Base-by-base conservation (phyloP, 164 flowering plant genomes). In the Stephania japonica region DNA sequence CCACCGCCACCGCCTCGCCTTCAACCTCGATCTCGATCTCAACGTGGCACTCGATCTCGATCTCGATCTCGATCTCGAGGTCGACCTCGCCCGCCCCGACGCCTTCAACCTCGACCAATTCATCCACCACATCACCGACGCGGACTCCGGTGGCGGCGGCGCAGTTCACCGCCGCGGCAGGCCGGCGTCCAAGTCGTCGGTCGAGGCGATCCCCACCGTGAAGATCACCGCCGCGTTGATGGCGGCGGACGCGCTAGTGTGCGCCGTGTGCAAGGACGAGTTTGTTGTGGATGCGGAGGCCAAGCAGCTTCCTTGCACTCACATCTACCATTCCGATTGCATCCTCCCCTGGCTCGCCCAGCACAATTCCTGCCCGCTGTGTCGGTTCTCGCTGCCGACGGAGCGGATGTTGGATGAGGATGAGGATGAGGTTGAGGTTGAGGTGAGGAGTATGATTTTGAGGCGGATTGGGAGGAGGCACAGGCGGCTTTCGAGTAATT, bases 181-280 rank as follows among this genome's bases (percentile, higher is more conserved):
- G 13, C 84, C 86, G 3, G 80, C 85, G 16, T 78, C 87, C 18
- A 80, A 78, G 32, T 64, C 85, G 41, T 76, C 85, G n/a, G 69
- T 87, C 21, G 80, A 77, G 14, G 74, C 86, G 21, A 76, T 84
- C 67, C 85, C 87, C n/a, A 83, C 84, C 16, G n/a, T 85, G 65
- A 83, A 81, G 38, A 84, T 87, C 74, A 76, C 86, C 23, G 69
- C 72, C 11, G 74, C 80, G 8, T 38, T 78, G 38, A 70, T 81
- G 16, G 49, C 71, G 23, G 65, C 75, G 14, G 76, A 76, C 23
- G 12, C 78, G 10, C 67, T 84, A 24, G 65, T 84, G 42, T 88
- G 96, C 74, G 85, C 89, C 0, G 86, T 91, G 19, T 91, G 93
- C 66, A 89, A 88, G 74, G 93, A 89, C 62, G 88, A 81, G 73